Base-by-base conservation (phyloP, 2,329 filamentous ascomycete species). In the Raffaelea ambrosiae region DNA sequence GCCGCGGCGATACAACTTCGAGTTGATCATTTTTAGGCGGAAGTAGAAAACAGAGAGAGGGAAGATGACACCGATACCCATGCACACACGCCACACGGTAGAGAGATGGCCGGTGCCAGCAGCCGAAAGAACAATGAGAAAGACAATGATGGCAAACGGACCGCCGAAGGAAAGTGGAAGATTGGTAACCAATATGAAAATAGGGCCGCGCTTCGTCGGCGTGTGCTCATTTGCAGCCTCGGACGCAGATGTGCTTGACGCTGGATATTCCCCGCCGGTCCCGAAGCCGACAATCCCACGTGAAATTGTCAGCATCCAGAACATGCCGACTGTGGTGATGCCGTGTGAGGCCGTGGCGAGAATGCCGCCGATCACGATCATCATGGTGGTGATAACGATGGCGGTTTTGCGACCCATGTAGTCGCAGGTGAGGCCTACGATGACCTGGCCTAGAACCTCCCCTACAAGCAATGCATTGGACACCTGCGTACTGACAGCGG, bases 391-490 rank as follows among this genome's bases (percentile, higher is more conserved):
- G 5, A 65, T 61, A 5, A 76, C 58, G 29, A 71, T 68, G 19
- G 72, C 72, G 1, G 66, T 73, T 41, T 69, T 66, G 41, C 73
- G 66, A 13, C 73, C 73, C 11, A 76, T 54, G 22, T 69, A 66
- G 56, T 76, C 74, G 52, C 72, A 71, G 5, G 73, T 58, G 7
- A 70, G 60, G 3, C 74, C 73, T 51, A 79, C 77, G 53, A 70
- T 61, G 13, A 79, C 57, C 67, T 77, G 79, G 46, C 76, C 76
- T 40, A 77, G 61, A 47, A 77, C 74, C 59, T 75, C 71, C 38
- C 76, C 77, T 40, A 79, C 69, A 3, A 78, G 63, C 53, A 73
- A 74, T 2, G 75, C 69, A 53, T 79, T 78, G 40, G 71, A 73
- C 3, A 80, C 58, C 40, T 62, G 60, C 1, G 66, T 67, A 52